These are phyloP conservation scores for Plasmodium malariae DNA, from an alignment of 169 alveolate species.

Conservation along the genomic window DNA sequence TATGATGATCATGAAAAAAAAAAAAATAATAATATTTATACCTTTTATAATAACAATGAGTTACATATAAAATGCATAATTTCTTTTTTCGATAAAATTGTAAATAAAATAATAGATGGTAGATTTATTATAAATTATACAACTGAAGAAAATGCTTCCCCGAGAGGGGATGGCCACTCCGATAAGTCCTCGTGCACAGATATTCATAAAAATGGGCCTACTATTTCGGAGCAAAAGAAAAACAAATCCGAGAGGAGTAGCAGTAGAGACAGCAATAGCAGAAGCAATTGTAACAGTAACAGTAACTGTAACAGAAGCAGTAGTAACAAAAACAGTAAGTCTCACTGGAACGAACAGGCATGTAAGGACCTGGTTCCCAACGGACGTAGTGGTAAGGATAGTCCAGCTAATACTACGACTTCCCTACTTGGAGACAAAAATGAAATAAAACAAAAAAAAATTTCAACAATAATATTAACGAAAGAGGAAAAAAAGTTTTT, in stretches of 20 bases:
- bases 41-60: constrained; percentile 60
- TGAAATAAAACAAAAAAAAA: neutral
- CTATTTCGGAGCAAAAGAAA: neutral
- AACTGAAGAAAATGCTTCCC: neutral
- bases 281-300: neutral
- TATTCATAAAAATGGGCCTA: neutral
- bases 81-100: constrained; percentile 60
- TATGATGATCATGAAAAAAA: constrained; percentile 29
- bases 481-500: constrained; percentile 53
- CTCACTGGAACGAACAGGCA: neutral
- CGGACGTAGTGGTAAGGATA: neutral
- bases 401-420: neutral
- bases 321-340: neutral
- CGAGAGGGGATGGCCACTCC: neutral
- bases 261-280: neutral
- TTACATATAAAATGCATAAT: constrained; percentile 63
- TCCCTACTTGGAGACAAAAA: neutral
- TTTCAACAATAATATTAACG: neutral
- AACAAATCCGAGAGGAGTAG: neutral
- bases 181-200: too few relatives aligned
- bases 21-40: constrained; percentile 23
- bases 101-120: constrained; percentile 60
- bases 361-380: neutral
- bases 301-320: too few relatives aligned
- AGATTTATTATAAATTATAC: constrained; percentile 17